Conservation (phyloP, 352 stramenopile species). For the Globisporangium okanoganense region DNA sequence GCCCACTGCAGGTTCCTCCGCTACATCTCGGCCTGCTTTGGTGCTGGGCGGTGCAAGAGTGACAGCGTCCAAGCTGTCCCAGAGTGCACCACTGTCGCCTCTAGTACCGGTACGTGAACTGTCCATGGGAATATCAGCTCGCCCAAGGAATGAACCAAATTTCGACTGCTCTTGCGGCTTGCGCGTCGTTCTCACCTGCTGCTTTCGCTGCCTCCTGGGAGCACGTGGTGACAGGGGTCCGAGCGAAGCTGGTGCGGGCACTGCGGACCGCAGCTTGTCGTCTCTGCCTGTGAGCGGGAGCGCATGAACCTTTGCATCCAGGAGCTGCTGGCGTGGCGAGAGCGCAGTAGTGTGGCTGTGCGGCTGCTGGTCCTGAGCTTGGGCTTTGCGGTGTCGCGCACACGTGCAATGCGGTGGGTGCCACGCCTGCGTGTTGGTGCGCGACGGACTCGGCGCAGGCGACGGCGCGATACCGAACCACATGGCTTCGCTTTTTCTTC, state of each 20-base stretch:
- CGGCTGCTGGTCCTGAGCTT: background rate
- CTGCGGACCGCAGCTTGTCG: background rate
- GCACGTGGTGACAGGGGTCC: background rate
- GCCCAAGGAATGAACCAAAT: background rate
- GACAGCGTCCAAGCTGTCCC: background rate
- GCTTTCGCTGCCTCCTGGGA: background rate
- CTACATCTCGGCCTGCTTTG: background rate
- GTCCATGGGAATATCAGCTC: too few species aligned
- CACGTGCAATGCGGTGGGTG: conserved; percentile 41
- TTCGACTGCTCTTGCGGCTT: background rate
- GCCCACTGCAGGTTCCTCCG: background rate
- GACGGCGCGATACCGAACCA: conserved; percentile 67
- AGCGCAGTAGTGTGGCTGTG: background rate
- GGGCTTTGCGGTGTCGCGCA: conserved; percentile 18
- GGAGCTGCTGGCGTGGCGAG: conserved; percentile 2
- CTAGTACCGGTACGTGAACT: too few species aligned
- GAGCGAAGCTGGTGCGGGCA: background rate
- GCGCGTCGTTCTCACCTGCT: background rate
- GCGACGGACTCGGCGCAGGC: conserved; percentile 27
- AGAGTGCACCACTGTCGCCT: background rate
- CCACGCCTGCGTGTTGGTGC: conserved; percentile 31
- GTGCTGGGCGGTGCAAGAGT: background rate
- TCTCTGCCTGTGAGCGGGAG: background rate
- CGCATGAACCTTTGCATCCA: background rate
- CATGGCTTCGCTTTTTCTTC: conserved; percentile 28